Conservation (phyloP, 2,329 filamentous ascomycete genomes). For the Ophiosphaerella narmari region DNA sequence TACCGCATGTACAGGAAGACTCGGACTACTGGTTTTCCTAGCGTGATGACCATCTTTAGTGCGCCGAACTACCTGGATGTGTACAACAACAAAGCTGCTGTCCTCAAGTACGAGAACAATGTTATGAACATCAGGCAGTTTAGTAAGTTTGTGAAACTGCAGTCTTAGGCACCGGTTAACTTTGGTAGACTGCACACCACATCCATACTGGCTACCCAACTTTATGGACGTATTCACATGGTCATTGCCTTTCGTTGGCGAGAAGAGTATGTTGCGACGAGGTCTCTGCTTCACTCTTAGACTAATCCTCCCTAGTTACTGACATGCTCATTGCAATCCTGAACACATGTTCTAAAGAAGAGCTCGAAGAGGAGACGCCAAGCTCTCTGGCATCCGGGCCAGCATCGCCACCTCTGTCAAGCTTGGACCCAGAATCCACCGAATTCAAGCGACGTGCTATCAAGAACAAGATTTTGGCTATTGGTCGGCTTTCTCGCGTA, state of each 20-base stretch:
- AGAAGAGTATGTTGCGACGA: constrained; percentile 65
- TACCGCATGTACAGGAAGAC: constrained; percentile 99
- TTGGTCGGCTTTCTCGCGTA: constrained; percentile 92
- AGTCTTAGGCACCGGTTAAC: constrained; percentile 16
- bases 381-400: constrained; percentile 73
- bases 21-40: constrained; percentile 94
- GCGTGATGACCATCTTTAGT: constrained; percentile 99
- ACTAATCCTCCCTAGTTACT: constrained; percentile 61
- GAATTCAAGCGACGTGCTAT: constrained; percentile 96
- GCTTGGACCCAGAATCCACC: constrained; percentile 77
- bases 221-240: constrained; percentile 99
- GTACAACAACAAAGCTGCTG: constrained; percentile 99
- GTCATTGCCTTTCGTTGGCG: constrained; percentile 97
- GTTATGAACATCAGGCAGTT: constrained; percentile 99
- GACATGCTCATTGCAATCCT: constrained; percentile 99
- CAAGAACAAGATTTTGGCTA: constrained; percentile 99
- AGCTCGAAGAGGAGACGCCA: constrained; percentile 86
- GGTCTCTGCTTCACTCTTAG: neutral
- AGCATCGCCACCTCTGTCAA: constrained; percentile 70
- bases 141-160: constrained; percentile 51
- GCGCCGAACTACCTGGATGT: constrained; percentile 98
- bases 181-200: constrained; percentile 79
- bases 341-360: constrained; percentile 97
- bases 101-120: constrained; percentile 99
- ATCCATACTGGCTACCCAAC: constrained; percentile 99